A percentile compares a stretch with the other conserved stretches of the same genome.
These are phyloP conservation scores for Hirschioporus abietinus DNA, from an alignment of 768 basidiomycete species.

Conservation along the genomic window DNA sequence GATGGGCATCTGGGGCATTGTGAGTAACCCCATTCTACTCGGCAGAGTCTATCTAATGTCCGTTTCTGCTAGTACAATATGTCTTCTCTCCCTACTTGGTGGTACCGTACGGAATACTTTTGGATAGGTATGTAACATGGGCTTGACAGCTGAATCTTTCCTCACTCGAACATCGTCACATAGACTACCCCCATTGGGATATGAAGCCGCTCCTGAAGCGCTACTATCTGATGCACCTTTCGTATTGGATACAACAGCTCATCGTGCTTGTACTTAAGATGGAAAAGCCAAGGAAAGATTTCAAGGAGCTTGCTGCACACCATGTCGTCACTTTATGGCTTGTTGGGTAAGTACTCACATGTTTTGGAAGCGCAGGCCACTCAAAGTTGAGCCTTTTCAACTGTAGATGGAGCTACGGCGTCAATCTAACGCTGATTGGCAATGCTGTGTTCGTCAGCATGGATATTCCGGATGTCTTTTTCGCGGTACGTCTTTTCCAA, in stretches of 20 bases:
- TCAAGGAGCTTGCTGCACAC: conserved; percentile 78
- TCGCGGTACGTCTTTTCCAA: conserved; percentile 55
- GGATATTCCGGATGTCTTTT: conserved; percentile 89
- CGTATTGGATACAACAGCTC: conserved; percentile 95
- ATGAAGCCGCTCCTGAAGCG: conserved; percentile 81
- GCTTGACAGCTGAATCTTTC: background rate
- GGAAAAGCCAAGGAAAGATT: conserved; percentile 95
- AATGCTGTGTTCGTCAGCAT: conserved; percentile 93
- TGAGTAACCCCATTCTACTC: conserved; percentile 34
- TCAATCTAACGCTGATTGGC: conserved; percentile 83
- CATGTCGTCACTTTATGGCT: conserved; percentile 95
- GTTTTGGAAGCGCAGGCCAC: background rate
- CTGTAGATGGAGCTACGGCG: conserved; percentile 74
- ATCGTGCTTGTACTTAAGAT: conserved; percentile 77
- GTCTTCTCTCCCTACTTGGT: conserved; percentile 75
- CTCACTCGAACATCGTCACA: background rate
- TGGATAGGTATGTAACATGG: conserved; percentile 59
- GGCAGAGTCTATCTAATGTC: background rate
- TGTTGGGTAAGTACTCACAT: conserved; percentile 56
- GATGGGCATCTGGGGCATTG: conserved; percentile 72
- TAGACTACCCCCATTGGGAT: conserved; percentile 86
- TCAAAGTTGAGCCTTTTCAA: background rate
- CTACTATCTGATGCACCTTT: conserved; percentile 90
- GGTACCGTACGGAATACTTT: conserved; percentile 78
- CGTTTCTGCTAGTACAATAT: conserved; percentile 61